phyloP scores from a whole-genome alignment of 2,329 filamentous ascomycete genomes.

The Metarhizium brunneum region DNA sequence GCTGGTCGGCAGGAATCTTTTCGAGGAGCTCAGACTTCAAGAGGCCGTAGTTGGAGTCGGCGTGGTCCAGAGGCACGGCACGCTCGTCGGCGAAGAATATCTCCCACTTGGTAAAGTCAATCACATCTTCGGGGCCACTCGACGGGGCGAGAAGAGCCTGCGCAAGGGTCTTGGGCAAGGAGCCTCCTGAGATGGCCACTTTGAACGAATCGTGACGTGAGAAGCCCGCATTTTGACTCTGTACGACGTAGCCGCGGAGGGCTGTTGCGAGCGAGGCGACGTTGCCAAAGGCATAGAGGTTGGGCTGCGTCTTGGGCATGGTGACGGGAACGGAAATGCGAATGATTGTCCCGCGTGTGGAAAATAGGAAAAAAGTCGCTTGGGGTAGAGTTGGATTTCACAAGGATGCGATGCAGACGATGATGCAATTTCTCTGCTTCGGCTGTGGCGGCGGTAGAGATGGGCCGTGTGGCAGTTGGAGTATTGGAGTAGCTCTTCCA shows the following conservation, averaged over 20 bases:
- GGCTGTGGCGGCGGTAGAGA: background rate
- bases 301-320: slow-evolving; percentile 47
- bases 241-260: slow-evolving; percentile 74
- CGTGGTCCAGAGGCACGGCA: slow-evolving; percentile 81
- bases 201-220: slow-evolving; percentile 79
- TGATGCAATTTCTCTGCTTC: background rate
- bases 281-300: slow-evolving; percentile 73
- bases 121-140: slow-evolving; percentile 45
- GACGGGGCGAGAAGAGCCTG: slow-evolving; percentile 63
- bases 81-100: slow-evolving; percentile 99
- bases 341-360: background rate
- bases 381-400: background rate
- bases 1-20: slow-evolving; percentile 63
- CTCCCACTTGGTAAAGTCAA: slow-evolving; percentile 84
- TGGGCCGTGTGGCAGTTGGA: background rate
- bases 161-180: slow-evolving; percentile 79
- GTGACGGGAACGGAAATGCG: background rate
- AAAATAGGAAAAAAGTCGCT: background rate
- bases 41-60: slow-evolving; percentile 88
- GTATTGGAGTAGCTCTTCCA: background rate
- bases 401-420: background rate
- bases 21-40: slow-evolving; percentile 81
- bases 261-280: slow-evolving; percentile 62
- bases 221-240: slow-evolving; percentile 71
- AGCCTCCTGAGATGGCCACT: slow-evolving; percentile 87